Evolutionary conservation across 2,329 filamentous ascomycete genomes (phyloP).

Genomic region (Botrytis aclada): DNA sequence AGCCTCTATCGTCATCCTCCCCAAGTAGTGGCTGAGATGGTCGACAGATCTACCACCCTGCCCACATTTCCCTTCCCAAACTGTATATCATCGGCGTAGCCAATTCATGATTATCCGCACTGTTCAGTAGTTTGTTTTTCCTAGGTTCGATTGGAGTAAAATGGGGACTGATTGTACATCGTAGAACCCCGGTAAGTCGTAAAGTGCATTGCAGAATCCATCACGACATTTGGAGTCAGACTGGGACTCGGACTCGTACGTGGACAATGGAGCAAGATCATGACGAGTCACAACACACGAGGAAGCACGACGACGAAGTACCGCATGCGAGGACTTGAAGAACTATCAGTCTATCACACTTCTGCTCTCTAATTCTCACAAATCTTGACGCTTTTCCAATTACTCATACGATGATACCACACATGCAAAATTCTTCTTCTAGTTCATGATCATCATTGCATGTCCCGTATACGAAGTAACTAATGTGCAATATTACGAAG

Average conservation of each 20-base stretch:
- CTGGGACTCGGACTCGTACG: not conserved
- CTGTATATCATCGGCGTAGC: not conserved
- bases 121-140: constrained; percentile 19
- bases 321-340: not conserved
- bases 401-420: not conserved
- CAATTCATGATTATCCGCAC: constrained; percentile 12
- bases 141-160: not conserved
- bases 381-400: not conserved
- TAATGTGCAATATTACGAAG: not conserved
- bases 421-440: not conserved
- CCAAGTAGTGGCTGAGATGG: not conserved
- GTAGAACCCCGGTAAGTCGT: not conserved
- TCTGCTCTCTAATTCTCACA: not conserved
- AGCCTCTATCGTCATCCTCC: not conserved
- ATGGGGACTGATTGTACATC: not conserved
- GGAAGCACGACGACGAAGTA: not conserved
- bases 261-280: not conserved
- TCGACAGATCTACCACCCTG: not conserved
- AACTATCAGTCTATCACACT: not conserved
- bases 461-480: not conserved
- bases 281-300: not conserved
- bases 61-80: not conserved
- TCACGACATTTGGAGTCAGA: not conserved
- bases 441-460: not conserved
- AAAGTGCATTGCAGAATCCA: not conserved